A percentile compares a stretch with the other conserved stretches of the same genome.
phyloP scores from a whole-genome alignment of 306 rosid species.

The Clitoria ternatea region DNA sequence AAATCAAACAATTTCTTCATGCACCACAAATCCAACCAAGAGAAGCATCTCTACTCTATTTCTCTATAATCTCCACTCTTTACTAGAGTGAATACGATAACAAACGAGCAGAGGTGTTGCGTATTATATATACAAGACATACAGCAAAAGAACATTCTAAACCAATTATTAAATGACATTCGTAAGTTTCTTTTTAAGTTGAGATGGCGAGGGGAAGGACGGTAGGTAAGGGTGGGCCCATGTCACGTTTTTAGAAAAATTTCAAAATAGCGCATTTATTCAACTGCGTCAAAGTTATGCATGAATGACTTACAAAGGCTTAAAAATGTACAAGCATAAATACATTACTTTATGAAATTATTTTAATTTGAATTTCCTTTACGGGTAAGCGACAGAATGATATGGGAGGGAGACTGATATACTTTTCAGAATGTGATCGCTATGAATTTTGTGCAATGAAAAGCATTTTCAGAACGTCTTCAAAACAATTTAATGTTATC shows the following conservation, averaged over 20 bases:
- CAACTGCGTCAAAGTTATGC: neutral
- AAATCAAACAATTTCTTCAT: constrained; percentile 4
- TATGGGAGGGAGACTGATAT: too few relatives aligned
- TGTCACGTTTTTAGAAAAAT: neutral
- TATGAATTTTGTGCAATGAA: too few relatives aligned
- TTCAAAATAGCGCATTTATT: neutral
- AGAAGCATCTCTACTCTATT: neutral
- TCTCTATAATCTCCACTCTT: neutral
- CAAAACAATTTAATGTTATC: too few relatives aligned
- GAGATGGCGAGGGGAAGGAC: neutral
- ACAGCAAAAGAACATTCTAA: neutral
- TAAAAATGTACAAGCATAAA: neutral
- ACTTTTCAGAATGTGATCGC: too few relatives aligned
- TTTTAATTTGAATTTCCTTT: too few relatives aligned
- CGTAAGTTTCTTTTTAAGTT: neutral
- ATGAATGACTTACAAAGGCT: neutral
- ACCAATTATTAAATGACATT: neutral
- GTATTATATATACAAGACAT: neutral
- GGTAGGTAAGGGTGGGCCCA: neutral
- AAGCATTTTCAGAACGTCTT: too few relatives aligned
- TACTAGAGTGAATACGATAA: neutral
- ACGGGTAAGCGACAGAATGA: too few relatives aligned
- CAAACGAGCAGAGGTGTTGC: neutral
- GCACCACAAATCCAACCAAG: neutral
- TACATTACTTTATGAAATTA: too few relatives aligned